Conservation (phyloP, 768 basidiomycete genomes). For the Boletus insuetus region DNA sequence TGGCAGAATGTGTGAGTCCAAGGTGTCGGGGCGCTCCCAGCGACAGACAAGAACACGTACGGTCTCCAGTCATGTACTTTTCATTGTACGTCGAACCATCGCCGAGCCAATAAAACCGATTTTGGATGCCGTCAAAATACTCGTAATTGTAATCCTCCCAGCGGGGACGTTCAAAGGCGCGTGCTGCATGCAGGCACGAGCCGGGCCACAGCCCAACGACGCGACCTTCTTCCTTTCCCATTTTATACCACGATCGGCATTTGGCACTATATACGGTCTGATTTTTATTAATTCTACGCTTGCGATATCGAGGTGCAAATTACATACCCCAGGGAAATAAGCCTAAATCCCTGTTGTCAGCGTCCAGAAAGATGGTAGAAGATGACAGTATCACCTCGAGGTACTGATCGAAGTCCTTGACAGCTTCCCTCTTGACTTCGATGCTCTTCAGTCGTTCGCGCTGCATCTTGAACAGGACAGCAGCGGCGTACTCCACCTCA, state of each 20-base stretch:
- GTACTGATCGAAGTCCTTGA: constrained; percentile 60
- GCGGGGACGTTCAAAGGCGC: constrained; percentile 50
- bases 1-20: neutral
- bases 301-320: neutral
- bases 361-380: too few species aligned
- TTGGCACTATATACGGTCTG: constrained; percentile 58
- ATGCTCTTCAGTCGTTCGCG: constrained; percentile 61
- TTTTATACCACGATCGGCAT: constrained; percentile 66
- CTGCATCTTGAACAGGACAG: constrained; percentile 57
- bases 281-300: neutral
- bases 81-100: constrained; percentile 58
- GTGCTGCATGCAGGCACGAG: constrained; percentile 49
- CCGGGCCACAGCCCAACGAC: constrained; percentile 62
- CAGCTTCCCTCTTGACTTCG: constrained; percentile 56
- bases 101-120: constrained; percentile 59
- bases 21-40: neutral
- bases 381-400: constrained; percentile 40
- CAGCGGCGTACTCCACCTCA: constrained; percentile 55
- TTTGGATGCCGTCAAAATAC: constrained; percentile 39
- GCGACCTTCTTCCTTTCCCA: constrained; percentile 52
- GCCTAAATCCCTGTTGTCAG: constrained; percentile 5
- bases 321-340: constrained; percentile 15
- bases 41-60: constrained; percentile 19
- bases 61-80: constrained; percentile 37
- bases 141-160: constrained; percentile 67